Evolutionary conservation across 1,284 basidiomycete genomes (phyloP).

Genomic region (Leccinum pachyderme): DNA sequence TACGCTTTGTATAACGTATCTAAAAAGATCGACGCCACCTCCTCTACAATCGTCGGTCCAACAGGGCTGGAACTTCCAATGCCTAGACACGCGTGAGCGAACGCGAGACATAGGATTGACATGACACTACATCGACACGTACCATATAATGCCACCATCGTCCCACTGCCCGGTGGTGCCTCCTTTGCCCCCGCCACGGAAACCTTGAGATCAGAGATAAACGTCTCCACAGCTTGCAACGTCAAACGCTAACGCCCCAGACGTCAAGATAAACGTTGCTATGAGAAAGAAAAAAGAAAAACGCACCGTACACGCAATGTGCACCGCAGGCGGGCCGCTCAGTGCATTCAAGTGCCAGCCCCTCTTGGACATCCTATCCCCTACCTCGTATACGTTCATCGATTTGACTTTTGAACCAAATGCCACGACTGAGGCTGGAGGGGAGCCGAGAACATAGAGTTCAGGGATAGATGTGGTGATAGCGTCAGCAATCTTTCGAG

Average conservation of each 20-base stretch:
- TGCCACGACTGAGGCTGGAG: slow-evolving; percentile 88
- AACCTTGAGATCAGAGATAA: slow-evolving; percentile 82
- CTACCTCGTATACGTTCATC: slow-evolving; percentile 82
- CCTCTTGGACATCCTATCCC: slow-evolving; percentile 81
- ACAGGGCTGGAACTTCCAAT: slow-evolving; percentile 85
- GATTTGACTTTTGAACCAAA: slow-evolving; percentile 66
- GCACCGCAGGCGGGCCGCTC: slow-evolving; percentile 76
- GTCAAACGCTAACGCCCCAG: slow-evolving; percentile 74
- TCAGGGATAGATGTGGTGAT: slow-evolving; percentile 73
- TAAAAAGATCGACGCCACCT: slow-evolving; percentile 79
- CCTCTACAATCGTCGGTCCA: slow-evolving; percentile 86
- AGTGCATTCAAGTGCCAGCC: slow-evolving; percentile 94
- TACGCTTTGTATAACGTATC: slow-evolving; percentile 82
- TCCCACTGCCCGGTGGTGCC: slow-evolving; percentile 62
- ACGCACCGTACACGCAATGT: slow-evolving; percentile 92
- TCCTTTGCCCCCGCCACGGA: slow-evolving; percentile 63
- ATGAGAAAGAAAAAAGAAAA: neutral
- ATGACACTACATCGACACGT: slow-evolving; percentile 31
- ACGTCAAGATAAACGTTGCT: neutral
- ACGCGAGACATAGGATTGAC: neutral
- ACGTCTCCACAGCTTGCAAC: slow-evolving; percentile 71
- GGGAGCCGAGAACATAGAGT: slow-evolving; percentile 85
- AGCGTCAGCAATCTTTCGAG: slow-evolving; percentile 64
- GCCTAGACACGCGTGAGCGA: slow-evolving; percentile 47
- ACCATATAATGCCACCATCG: slow-evolving; percentile 90